Percentiles rank a stretch among this genome's conserved stretches.
phyloP scores from a whole-genome alignment of 2,329 filamentous ascomycete species.

The Annulohypoxylon truncatum region DNA sequence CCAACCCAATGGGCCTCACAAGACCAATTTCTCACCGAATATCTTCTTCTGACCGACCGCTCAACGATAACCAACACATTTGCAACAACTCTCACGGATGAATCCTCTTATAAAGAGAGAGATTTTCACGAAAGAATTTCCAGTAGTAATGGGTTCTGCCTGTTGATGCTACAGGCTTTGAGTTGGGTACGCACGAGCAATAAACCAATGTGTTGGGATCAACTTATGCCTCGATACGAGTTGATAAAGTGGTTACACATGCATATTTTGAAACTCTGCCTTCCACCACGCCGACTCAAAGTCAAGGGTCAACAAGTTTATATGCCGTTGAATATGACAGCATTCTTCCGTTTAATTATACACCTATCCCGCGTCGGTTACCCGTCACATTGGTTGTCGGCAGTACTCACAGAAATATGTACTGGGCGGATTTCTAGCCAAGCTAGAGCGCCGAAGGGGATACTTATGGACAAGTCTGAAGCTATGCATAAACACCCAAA shows the following conservation, averaged over 20 bases:
- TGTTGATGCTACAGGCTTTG: background rate
- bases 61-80: background rate
- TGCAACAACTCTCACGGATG: background rate
- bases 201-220: background rate
- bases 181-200: background rate
- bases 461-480: background rate
- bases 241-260: background rate
- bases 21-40: background rate
- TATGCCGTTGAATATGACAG: background rate
- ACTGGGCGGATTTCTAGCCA: background rate
- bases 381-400: background rate
- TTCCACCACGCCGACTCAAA: background rate
- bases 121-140: background rate
- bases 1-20: background rate
- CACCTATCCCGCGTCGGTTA: slow-evolving; percentile 1
- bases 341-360: background rate
- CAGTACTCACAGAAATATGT: background rate
- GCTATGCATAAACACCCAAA: background rate
- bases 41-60: background rate
- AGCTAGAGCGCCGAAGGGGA: background rate
- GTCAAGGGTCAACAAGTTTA: background rate
- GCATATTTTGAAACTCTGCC: background rate
- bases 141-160: background rate
- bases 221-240: background rate
- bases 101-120: background rate